phyloP scores from a whole-genome alignment of 2,329 filamentous ascomycete species.

The Talaromyces sp. region DNA sequence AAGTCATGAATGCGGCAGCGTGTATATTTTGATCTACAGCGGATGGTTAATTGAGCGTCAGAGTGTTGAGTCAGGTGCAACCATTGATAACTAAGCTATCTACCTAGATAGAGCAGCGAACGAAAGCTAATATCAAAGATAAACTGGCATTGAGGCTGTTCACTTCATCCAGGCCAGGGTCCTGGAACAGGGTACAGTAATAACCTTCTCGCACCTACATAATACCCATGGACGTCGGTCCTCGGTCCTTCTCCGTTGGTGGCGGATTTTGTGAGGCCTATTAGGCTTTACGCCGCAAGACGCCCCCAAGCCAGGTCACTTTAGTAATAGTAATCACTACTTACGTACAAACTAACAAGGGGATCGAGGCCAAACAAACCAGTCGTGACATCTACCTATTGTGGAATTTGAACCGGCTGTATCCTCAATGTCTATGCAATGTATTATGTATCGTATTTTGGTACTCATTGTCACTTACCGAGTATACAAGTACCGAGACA shows the following conservation, averaged over 20 bases:
- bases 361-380: neutral
- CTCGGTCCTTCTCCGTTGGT: neutral
- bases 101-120: too few relatives aligned
- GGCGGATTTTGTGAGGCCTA: neutral
- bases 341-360: neutral
- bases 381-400: neutral
- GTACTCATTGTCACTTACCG: neutral
- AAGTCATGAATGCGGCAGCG: neutral
- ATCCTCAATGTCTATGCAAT: neutral
- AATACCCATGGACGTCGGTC: neutral
- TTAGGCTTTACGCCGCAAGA: neutral
- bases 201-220: neutral
- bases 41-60: neutral
- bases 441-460: neutral
- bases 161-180: too few relatives aligned
- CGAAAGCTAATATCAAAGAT: too few relatives aligned
- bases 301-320: neutral
- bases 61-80: too few relatives aligned
- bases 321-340: neutral
- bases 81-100: too few relatives aligned
- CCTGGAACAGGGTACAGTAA: neutral
- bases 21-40: neutral
- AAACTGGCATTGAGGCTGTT: too few relatives aligned
- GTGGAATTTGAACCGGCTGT: too few relatives aligned
- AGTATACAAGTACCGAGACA: neutral